A percentile compares a stretch with the other conserved stretches of the same genome.
These are phyloP conservation scores for Pinus tabuliformis DNA, from an alignment of 75 land plant genomes.

Conservation along the genomic window DNA sequence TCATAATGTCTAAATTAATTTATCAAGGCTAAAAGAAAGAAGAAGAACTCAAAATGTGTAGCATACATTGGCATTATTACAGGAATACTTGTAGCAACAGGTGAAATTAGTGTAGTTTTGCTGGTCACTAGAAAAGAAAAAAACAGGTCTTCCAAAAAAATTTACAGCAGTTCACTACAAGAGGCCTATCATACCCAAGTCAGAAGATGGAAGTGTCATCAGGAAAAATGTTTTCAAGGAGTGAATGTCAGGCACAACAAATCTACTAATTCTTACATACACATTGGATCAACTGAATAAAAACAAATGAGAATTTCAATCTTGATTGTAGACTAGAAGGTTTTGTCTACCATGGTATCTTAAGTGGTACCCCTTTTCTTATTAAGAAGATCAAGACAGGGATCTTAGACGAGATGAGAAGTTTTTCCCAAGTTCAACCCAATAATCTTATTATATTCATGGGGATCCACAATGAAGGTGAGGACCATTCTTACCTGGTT, in stretches of 20 bases:
- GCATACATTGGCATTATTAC: not conserved
- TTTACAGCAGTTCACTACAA: not conserved
- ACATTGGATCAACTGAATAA: slow-evolving; percentile 42
- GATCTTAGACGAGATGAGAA: slow-evolving; percentile 53
- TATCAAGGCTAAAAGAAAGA: not conserved
- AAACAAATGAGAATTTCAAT: slow-evolving; percentile 59
- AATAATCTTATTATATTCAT: slow-evolving; percentile 53
- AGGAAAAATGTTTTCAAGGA: not conserved
- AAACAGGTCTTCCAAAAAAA: not conserved
- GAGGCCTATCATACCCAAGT: not conserved
- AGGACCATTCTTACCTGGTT: slow-evolving; percentile 45
- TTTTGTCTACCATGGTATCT: slow-evolving; percentile 55
- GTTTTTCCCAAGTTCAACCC: slow-evolving; percentile 51
- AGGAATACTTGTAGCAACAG: not conserved
- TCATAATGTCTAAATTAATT: too few relatives aligned
- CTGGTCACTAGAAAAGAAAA: not conserved
- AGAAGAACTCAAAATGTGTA: not conserved
- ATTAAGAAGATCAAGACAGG: slow-evolving; percentile 56
- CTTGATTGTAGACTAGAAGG: slow-evolving; percentile 33
- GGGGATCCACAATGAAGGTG: slow-evolving; percentile 42
- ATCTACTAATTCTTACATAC: slow-evolving; percentile 5
- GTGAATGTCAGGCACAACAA: not conserved
- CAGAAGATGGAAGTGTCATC: not conserved
- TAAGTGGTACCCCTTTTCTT: slow-evolving; percentile 35
- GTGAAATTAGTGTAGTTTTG: not conserved